Conservation (phyloP, 2,329 filamentous ascomycete genomes). For the Monilinia fructicola region DNA sequence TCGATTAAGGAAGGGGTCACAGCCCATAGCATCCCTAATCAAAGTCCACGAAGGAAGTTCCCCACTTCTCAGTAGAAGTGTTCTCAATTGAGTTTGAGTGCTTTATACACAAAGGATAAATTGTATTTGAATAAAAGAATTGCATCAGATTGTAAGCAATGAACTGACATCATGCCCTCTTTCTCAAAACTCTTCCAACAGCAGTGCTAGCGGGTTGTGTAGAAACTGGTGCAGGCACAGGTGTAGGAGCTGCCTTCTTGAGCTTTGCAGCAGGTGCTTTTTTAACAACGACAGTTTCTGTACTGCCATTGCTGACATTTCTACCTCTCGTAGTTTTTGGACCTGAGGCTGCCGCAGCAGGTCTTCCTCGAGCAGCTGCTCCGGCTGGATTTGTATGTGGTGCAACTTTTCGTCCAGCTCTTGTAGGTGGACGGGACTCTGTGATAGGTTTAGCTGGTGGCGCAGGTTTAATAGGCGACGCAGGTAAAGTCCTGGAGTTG, state of each 20-base stretch:
- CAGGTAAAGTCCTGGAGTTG: conserved; percentile 60
- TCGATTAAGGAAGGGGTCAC: conserved; percentile 10
- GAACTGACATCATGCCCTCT: conserved; percentile 28
- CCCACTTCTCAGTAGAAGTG: conserved; percentile 7
- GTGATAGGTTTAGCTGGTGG: conserved; percentile 60
- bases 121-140: background rate
- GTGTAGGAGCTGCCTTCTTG: conserved; percentile 55
- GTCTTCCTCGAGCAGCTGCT: conserved; percentile 32
- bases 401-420: conserved; percentile 45
- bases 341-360: conserved; percentile 42
- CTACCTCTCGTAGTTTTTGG: conserved; percentile 51
- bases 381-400: conserved; percentile 26
- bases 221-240: conserved; percentile 43
- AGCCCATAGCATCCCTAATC: background rate
- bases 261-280: conserved; percentile 39
- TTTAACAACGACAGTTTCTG: conserved; percentile 53
- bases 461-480: conserved; percentile 36
- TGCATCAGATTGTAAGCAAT: background rate
- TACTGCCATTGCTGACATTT: conserved; percentile 58
- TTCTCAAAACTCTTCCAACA: conserved; percentile 39
- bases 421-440: conserved; percentile 53
- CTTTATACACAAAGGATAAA: background rate
- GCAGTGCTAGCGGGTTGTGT: conserved; percentile 45
- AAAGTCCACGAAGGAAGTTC: conserved; percentile 13
- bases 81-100: background rate